phyloP scores from a whole-genome alignment of 2,329 filamentous ascomycete species.

The Thermothelomyces thermophilus region DNA sequence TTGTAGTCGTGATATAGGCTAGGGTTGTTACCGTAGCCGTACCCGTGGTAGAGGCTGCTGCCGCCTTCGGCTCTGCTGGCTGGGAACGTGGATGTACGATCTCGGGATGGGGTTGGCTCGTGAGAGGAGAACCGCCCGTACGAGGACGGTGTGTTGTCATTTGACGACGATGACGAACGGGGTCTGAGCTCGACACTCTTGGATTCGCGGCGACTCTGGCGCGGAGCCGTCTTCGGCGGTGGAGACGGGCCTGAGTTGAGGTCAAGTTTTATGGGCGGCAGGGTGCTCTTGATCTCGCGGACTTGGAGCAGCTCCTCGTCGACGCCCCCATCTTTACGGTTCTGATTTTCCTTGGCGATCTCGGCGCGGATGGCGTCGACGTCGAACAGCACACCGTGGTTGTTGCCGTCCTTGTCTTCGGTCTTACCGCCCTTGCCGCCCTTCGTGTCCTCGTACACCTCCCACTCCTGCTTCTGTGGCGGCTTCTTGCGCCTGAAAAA shows the following conservation, averaged over 20 bases:
- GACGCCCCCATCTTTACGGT: conserved; percentile 19
- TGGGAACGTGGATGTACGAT: conserved; percentile 27
- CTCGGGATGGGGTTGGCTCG: neutral
- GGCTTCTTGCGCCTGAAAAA: conserved; percentile 82
- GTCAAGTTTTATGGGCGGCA: conserved; percentile 83
- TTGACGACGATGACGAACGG: conserved; percentile 21
- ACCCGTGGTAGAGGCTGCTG: conserved; percentile 17
- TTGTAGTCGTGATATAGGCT: neutral
- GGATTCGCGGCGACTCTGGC: conserved; percentile 37
- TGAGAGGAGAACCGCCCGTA: conserved; percentile 20
- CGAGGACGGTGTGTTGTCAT: conserved; percentile 12
- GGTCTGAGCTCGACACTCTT: conserved; percentile 39
- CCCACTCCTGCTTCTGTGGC: conserved; percentile 79
- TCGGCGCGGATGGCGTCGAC: conserved; percentile 89
- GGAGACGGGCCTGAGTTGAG: conserved; percentile 31
- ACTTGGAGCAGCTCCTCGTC: conserved; percentile 48
- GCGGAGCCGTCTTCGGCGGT: conserved; percentile 27
- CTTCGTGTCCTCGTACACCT: conserved; percentile 76
- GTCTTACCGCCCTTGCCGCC: conserved; percentile 32
- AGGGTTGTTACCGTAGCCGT: conserved; percentile 9
- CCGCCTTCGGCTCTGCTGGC: conserved; percentile 18
- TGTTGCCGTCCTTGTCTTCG: conserved; percentile 45
- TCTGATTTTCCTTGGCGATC: conserved; percentile 60
- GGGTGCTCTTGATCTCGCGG: conserved; percentile 76
- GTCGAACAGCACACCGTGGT: conserved; percentile 75